Base-by-base conservation (phyloP, 1,284 basidiomycete genomes). In the Pyrrhoderma lamaoense region DNA sequence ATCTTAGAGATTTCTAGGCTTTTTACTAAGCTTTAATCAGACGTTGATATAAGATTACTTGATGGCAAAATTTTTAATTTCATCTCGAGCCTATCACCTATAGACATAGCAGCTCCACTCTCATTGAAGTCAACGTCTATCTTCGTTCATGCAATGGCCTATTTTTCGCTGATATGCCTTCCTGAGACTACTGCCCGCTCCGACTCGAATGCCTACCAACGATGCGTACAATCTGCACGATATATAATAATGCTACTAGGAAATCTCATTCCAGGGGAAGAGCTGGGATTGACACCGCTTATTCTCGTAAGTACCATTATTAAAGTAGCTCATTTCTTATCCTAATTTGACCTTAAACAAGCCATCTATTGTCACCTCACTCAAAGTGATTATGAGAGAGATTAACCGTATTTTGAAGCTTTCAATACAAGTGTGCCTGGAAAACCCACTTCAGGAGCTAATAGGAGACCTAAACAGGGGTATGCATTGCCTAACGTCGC, bases 171-270 rank as follows among this genome's bases (percentile, higher is more conserved):
- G 31, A 43, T 54, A 16, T 43, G 47, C 21, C 36, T 54, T n/a
- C 52, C 49, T 19, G 52, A 54, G 23, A 8, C 25, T 7, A 47
- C 42, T 16, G 47, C 52, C 19, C 48, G 43, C 22, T 37, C 31
- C 4, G 52, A 54, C 34, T 8, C 18, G 9, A 25, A 48, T 8
- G 47, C 52, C 19, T 54, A 54, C 38, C 22, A 22, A 13, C 40
- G 52, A 13, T 54, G 52, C 43, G 45, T 54, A 1, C 52, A 54
- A 38, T 47, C 52, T 11, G 47, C 52, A 11, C 52, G 52, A 18
- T 50, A 49, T 37, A 50, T 54, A 16, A 31, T 48, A n/a, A 46
- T 40, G 36, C 47, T 50, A 25, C 48, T 45, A 8, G 35, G 52
- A 0, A 11, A 49, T n/a, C 37, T 54, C 18, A 25, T 23, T 19